phyloP scores from a whole-genome alignment of 768 basidiomycete species.

The Agaricus sinodeliciosus region DNA sequence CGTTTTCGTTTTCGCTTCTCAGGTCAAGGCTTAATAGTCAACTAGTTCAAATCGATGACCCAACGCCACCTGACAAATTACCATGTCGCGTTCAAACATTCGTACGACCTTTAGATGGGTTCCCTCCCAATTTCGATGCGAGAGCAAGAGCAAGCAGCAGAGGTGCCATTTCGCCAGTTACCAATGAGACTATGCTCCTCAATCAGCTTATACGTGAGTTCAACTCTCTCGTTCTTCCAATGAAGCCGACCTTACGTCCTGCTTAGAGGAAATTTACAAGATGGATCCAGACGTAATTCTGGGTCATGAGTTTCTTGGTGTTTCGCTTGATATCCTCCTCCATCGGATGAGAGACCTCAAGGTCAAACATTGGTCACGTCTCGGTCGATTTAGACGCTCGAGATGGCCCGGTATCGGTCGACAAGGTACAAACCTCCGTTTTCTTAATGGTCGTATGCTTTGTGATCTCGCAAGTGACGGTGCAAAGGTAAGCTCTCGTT shows the following conservation, averaged over 20 bases:
- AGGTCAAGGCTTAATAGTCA: background rate
- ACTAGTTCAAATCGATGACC: slow-evolving; percentile 83
- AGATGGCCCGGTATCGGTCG: slow-evolving; percentile 79
- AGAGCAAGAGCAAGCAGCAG: slow-evolving; percentile 57
- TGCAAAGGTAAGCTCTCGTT: slow-evolving; percentile 58
- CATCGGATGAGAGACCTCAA: slow-evolving; percentile 89
- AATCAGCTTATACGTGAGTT: slow-evolving; percentile 67
- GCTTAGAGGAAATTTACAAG: slow-evolving; percentile 64
- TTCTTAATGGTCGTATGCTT: slow-evolving; percentile 79
- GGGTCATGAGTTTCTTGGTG: slow-evolving; percentile 91
- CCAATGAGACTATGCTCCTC: slow-evolving; percentile 81
- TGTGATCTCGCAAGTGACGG: slow-evolving; percentile 94
- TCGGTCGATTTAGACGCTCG: slow-evolving; percentile 82
- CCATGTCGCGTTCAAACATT: slow-evolving; percentile 82
- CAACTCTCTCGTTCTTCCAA: background rate
- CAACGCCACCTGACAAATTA: slow-evolving; percentile 82
- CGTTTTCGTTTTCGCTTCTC: background rate
- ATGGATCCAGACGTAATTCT: slow-evolving; percentile 93
- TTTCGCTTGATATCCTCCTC: slow-evolving; percentile 84
- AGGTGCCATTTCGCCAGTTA: slow-evolving; percentile 65
- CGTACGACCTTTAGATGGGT: slow-evolving; percentile 82
- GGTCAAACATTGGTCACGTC: slow-evolving; percentile 88
- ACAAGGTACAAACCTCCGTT: slow-evolving; percentile 77
- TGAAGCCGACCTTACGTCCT: background rate
- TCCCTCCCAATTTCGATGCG: slow-evolving; percentile 79